phyloP scores from a whole-genome alignment of 768 basidiomycete species.

The Phanerochaete sordida region DNA sequence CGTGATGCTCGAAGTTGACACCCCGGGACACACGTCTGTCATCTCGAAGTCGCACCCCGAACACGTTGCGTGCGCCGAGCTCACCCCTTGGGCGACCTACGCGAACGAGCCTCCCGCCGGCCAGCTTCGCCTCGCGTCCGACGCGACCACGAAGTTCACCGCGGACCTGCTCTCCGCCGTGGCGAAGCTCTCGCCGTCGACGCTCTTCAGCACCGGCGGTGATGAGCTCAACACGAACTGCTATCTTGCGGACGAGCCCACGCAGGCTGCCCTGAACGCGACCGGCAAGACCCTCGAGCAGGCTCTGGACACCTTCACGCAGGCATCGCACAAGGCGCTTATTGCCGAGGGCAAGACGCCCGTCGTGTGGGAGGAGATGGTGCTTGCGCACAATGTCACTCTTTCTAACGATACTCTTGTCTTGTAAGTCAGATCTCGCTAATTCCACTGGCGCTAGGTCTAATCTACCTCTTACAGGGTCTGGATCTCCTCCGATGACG shows the following conservation, averaged over 20 bases:
- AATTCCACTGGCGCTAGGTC: not conserved
- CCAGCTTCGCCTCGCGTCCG: constrained; percentile 38
- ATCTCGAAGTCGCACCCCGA: constrained; percentile 42
- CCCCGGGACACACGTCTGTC: constrained; percentile 46
- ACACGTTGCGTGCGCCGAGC: constrained; percentile 37
- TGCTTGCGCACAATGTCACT: constrained; percentile 32
- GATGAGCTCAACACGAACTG: constrained; percentile 42
- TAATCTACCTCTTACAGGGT: constrained; percentile 38
- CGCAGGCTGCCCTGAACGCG: constrained; percentile 26
- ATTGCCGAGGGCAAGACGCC: constrained; percentile 39
- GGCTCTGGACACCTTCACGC: constrained; percentile 36
- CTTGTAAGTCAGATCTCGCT: constrained; percentile 37
- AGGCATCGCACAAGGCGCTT: constrained; percentile 28
- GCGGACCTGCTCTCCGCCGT: constrained; percentile 28
- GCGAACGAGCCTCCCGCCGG: constrained; percentile 46
- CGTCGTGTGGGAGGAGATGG: constrained; percentile 43
- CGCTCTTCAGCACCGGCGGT: constrained; percentile 41
- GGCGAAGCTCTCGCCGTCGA: constrained; percentile 25
- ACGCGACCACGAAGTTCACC: constrained; percentile 30
- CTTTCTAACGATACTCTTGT: constrained; percentile 43
- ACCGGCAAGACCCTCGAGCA: constrained; percentile 34
- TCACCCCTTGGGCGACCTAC: constrained; percentile 30
- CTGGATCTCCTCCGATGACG: constrained; percentile 69
- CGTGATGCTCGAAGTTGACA: constrained; percentile 47
- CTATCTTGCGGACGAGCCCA: constrained; percentile 33